Base-by-base conservation (phyloP, 306 rosid genomes). In the Trifolium fragiferum region DNA sequence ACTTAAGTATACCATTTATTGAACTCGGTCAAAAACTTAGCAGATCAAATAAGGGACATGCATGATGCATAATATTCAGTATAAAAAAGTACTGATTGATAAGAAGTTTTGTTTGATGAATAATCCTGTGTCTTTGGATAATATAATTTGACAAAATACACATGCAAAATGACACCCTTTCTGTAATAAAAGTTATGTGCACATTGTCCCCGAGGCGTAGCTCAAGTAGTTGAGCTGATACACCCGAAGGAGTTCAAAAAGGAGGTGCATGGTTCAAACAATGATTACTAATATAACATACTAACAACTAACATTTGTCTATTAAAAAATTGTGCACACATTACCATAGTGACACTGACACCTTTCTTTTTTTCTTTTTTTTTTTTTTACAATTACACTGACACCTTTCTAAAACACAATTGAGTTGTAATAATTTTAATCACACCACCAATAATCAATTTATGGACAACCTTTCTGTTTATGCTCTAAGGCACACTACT, bases 381-480 rank as follows among this genome's bases (percentile, higher is more conserved):
- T n/a, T n/a, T n/a, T n/a, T n/a, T n/a, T n/a, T n/a, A n/a, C n/a
- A n/a, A n/a, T n/a, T n/a, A 53, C 74, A 59, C 54, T 46, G 54
- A 53, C 74, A 59, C 62, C 44, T 72, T 46, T 66, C 59, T 16
- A 16, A 23, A 51, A 73, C 55, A 60, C 14, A 11, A 57, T 13
- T 21, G 23, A 40, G 50, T 18, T 61, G 41, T 15, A 25, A 61
- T 44, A 63, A 46, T 27, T 65, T 75, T 59, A 47, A 58, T 66
- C 44, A 43, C 21, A 53, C 51, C 78, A 63, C 19, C 40, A 50
- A 41, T 3, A 55, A 53, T 19, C 60, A 53, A 53, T 19, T 53
- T 55, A 75, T 40, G 73, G 81, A 81, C 72, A 63, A 46, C 74
- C 68, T 53, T 65, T 70, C 46, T 27, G 67, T 76, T 59, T 44